A percentile compares a stretch with the other conserved stretches of the same genome.
These are phyloP conservation scores for Penicillium psychrosexuale DNA, from an alignment of 2,329 filamentous ascomycete genomes.

Conservation along the genomic window DNA sequence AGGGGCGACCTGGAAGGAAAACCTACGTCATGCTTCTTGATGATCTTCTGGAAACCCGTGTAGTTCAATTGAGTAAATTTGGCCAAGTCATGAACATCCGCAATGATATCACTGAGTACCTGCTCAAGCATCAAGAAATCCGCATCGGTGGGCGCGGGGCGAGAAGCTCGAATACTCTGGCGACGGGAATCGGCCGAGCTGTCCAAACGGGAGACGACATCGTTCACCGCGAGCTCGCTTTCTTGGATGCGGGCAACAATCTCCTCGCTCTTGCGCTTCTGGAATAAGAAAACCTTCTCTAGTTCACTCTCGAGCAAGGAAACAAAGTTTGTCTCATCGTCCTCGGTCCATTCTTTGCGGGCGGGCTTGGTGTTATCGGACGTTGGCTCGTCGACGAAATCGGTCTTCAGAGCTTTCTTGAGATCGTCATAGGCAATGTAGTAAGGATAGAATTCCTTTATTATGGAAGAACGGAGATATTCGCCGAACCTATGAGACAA, in stretches of 20 bases:
- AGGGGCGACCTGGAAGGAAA: background rate
- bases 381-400: constrained; percentile 55
- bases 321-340: constrained; percentile 87
- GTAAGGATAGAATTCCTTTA: constrained; percentile 96
- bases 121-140: constrained; percentile 93
- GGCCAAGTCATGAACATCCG: constrained; percentile 94
- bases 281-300: constrained; percentile 96
- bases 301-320: constrained; percentile 83
- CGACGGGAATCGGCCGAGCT: constrained; percentile 46
- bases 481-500: constrained; percentile 71
- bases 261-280: constrained; percentile 95
- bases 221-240: constrained; percentile 83
- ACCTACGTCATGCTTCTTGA: constrained; percentile 96
- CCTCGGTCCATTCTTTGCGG: constrained; percentile 75
- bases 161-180: constrained; percentile 26
- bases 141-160: constrained; percentile 66
- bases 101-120: constrained; percentile 94
- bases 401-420: constrained; percentile 78
- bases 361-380: constrained; percentile 47
- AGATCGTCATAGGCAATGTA: constrained; percentile 97
- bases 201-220: constrained; percentile 75
- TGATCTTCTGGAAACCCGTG: constrained; percentile 98
- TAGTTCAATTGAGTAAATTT: constrained; percentile 99
- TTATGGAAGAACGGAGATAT: constrained; percentile 90
- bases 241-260: constrained; percentile 86